These are phyloP conservation scores for Solanum rostratum DNA, from an alignment of 257 asterid species.

Conservation along the genomic window DNA sequence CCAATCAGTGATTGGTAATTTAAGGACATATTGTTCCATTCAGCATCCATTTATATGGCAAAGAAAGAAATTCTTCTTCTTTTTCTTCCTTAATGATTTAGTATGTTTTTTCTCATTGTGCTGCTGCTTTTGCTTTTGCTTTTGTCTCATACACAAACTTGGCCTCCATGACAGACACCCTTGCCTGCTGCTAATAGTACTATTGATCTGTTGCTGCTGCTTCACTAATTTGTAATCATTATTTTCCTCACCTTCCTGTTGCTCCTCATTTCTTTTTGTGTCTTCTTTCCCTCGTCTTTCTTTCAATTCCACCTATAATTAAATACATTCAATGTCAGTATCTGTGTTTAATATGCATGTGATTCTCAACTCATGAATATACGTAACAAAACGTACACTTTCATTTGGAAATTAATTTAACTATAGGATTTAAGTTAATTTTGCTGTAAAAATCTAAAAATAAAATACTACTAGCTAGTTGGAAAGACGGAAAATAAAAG, in stretches of 20 bases:
- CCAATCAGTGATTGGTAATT: no score
- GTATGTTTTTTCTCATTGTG: slow-evolving; percentile 22
- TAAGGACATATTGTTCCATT: background rate
- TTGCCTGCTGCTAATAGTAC: background rate
- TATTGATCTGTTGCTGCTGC: slow-evolving; percentile 7
- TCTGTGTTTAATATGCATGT: background rate
- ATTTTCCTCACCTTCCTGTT: slow-evolving; percentile 8
- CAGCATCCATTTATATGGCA: slow-evolving; percentile 45
- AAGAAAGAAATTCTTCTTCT: slow-evolving; percentile 19
- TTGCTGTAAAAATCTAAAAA: no score
- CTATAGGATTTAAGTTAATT: background rate
- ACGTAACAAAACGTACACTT: background rate
- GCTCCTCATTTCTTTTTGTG: slow-evolving; percentile 11
- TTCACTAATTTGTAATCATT: slow-evolving; percentile 14
- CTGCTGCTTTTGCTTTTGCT: background rate
- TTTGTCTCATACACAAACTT: slow-evolving; percentile 26
- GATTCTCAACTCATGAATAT: background rate
- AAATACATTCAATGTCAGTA: background rate
- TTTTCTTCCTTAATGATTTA: slow-evolving; percentile 5
- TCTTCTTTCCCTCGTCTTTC: slow-evolving; percentile 17
- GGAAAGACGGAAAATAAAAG: background rate
- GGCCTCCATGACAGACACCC: slow-evolving; percentile 45
- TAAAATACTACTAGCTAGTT: background rate
- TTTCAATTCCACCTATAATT: slow-evolving; percentile 14
- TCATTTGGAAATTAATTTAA: background rate